Conservation (phyloP, 345 rosid genomes). For the Eucalyptus sideroxylon region DNA sequence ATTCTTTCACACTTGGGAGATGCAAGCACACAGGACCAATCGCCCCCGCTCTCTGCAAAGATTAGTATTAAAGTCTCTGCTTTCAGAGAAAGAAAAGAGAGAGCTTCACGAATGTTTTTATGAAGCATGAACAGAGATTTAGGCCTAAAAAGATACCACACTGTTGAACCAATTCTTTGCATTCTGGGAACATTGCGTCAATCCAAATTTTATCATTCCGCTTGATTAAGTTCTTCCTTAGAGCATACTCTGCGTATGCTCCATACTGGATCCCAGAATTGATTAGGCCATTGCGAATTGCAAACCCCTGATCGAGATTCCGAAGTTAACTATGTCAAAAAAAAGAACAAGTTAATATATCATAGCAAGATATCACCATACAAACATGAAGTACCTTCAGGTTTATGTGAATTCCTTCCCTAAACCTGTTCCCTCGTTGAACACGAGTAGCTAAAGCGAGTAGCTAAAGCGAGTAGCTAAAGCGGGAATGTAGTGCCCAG, state of each 20-base stretch:
- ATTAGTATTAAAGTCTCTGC: neutral
- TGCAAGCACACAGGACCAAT: too few relatives aligned
- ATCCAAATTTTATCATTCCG: neutral
- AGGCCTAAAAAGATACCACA: constrained; percentile 33
- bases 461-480: constrained; percentile 2
- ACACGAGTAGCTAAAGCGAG: constrained; percentile 4
- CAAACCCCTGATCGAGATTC: constrained; percentile 47
- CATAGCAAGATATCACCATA: neutral
- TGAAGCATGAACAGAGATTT: neutral
- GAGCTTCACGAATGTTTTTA: neutral
- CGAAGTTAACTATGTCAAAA: neutral
- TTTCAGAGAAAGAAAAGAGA: neutral
- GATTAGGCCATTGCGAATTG: constrained; percentile 79
- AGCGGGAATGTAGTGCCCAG: too few relatives aligned
- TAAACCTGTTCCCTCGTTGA: constrained; percentile 54
- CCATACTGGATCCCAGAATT: constrained; percentile 57
- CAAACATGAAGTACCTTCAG: constrained; percentile 34
- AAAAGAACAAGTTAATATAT: neutral
- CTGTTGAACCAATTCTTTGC: constrained; percentile 17
- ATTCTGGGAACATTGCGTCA: constrained; percentile 18
- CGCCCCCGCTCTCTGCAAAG: neutral
- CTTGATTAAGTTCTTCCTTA: constrained; percentile 36
- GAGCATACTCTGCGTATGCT: constrained; percentile 66
- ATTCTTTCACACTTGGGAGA: neutral
- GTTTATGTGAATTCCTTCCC: constrained; percentile 58